Evolutionary conservation across 305 asterid genomes (phyloP).

Genomic region (Fraxinus latifolia): DNA sequence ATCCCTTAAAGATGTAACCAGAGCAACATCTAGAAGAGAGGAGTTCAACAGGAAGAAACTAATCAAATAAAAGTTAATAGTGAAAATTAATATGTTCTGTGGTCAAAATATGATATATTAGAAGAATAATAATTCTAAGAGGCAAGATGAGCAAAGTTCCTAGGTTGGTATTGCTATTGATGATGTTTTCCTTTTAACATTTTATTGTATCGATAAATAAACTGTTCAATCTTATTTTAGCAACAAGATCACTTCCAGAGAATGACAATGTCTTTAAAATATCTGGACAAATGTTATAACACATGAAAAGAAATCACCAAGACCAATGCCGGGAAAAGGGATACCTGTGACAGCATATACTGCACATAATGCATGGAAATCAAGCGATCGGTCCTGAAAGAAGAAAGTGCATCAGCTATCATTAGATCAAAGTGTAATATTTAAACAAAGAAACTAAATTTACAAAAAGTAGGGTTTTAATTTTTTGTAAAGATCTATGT

Average conservation of each 20-base stretch:
- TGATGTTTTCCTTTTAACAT: background rate
- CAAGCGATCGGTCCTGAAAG: slow-evolving; percentile 86
- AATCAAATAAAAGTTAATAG: background rate
- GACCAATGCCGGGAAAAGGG: slow-evolving; percentile 17
- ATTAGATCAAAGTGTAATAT: background rate
- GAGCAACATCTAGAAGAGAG: slow-evolving; percentile 61
- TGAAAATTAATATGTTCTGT: slow-evolving; percentile 10
- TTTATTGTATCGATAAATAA: background rate
- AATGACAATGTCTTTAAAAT: background rate
- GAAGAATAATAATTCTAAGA: background rate
- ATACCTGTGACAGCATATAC: slow-evolving; percentile 93
- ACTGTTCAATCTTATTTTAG: background rate
- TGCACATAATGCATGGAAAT: slow-evolving; percentile 76
- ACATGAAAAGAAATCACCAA: slow-evolving; percentile 10
- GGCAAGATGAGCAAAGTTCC: background rate
- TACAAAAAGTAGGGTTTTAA: background rate
- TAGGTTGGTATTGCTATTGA: background rate
- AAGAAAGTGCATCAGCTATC: slow-evolving; percentile 19
- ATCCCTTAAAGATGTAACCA: slow-evolving; percentile 88
- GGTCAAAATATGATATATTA: background rate
- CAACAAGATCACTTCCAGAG: background rate
- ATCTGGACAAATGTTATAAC: background rate
- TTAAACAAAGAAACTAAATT: background rate
- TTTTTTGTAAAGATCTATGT: background rate
- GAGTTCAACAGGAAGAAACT: slow-evolving; percentile 9